A percentile compares a stretch with the other conserved stretches of the same genome.
Conservation (phyloP, 2,329 filamentous ascomycete species). For the Ceratocystis destructans region DNA sequence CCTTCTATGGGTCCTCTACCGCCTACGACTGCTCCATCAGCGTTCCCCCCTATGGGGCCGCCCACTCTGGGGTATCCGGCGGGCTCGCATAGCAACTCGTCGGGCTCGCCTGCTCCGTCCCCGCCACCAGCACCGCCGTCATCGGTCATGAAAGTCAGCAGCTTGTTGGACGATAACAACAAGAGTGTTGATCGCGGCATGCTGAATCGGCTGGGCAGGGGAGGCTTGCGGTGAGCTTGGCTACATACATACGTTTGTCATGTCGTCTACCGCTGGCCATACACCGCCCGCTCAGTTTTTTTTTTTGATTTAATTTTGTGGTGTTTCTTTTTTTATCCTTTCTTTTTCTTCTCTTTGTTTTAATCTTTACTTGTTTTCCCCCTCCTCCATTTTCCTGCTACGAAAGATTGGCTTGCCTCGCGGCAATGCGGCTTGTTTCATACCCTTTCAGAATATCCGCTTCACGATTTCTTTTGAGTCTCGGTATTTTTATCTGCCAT, state of each 20-base stretch:
- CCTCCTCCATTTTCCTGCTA: slow-evolving; percentile 1
- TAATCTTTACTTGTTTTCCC: not conserved
- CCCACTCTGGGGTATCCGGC: not conserved
- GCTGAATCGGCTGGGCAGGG: slow-evolving; percentile 13
- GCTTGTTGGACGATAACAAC: slow-evolving; percentile 9
- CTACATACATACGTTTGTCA: not conserved
- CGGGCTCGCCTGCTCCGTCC: not conserved
- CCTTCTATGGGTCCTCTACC: slow-evolving; percentile 7
- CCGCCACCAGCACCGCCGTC: not conserved
- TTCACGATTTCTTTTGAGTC: slow-evolving; percentile 8
- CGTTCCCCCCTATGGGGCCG: not conserved
- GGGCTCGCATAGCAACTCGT: not conserved
- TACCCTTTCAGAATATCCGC: slow-evolving; percentile 12
- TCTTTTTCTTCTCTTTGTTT: not conserved
- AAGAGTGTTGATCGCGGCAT: slow-evolving; percentile 14
- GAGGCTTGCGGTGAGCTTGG: not conserved
- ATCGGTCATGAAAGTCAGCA: slow-evolving; percentile 3
- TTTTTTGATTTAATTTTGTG: not conserved
- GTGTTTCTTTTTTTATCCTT: not conserved
- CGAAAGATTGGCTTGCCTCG: slow-evolving; percentile 11
- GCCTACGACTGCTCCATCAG: not conserved
- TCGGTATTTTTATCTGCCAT: not conserved
- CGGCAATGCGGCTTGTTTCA: slow-evolving; percentile 2
- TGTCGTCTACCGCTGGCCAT: no score
- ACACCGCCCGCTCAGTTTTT: not conserved